A percentile compares a stretch with the other conserved stretches of the same genome.
phyloP scores from a whole-genome alignment of 331 rosid species.

The Malus hybrid region DNA sequence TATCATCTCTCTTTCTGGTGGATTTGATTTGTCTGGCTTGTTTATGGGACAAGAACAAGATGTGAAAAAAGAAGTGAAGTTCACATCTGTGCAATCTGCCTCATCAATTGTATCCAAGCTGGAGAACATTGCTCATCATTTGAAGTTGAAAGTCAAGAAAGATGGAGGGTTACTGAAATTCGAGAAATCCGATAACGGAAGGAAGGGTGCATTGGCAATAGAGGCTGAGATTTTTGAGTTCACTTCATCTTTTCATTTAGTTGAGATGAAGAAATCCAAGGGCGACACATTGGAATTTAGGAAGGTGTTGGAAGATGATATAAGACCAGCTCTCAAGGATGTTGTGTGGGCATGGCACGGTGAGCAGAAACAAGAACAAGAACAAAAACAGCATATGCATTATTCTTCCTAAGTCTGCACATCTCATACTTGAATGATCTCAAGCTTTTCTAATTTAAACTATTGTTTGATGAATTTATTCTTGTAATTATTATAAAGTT shows the following conservation, averaged over 20 bases:
- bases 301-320: slow-evolving; percentile 37
- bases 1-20: slow-evolving; percentile 51
- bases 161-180: slow-evolving; percentile 45
- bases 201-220: slow-evolving; percentile 29
- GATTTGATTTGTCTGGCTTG: slow-evolving; percentile 50
- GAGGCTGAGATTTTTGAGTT: slow-evolving; percentile 51
- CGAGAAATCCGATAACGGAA: slow-evolving; percentile 32
- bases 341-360: slow-evolving; percentile 53
- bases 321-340: slow-evolving; percentile 53
- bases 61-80: slow-evolving; percentile 23
- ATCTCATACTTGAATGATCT: background rate
- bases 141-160: slow-evolving; percentile 33
- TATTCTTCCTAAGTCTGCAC: background rate
- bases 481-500: background rate
- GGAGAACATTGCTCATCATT: slow-evolving; percentile 28
- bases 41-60: slow-evolving; percentile 13
- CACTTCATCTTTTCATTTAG: slow-evolving; percentile 42
- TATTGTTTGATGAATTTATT: background rate
- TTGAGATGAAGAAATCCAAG: slow-evolving; percentile 48
- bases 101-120: slow-evolving; percentile 33
- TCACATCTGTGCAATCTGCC: slow-evolving; percentile 41
- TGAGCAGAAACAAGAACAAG: slow-evolving; percentile 22
- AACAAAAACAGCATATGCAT: background rate
- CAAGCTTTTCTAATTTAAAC: background rate
- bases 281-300: slow-evolving; percentile 54